A percentile compares a stretch with the other conserved stretches of the same genome.
These are phyloP conservation scores for Litsea cubeba DNA, from an alignment of 164 flowering plant species.

Conservation along the genomic window DNA sequence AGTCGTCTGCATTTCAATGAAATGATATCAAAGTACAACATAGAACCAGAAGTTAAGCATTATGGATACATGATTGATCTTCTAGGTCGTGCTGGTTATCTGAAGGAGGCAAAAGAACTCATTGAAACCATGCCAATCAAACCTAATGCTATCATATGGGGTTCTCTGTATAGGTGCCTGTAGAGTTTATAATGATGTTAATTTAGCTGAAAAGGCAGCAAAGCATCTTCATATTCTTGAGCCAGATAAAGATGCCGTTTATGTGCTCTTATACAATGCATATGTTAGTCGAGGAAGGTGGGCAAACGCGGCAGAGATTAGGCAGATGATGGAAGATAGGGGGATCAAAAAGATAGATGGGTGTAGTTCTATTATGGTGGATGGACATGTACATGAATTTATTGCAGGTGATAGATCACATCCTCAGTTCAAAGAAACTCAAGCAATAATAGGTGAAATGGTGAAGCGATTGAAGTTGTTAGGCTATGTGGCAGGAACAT, in stretches of 20 bases:
- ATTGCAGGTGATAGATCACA: slow-evolving; percentile 31
- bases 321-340: slow-evolving; percentile 15
- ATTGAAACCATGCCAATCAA: slow-evolving; percentile 18
- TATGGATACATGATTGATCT: slow-evolving; percentile 6
- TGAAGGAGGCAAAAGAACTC: slow-evolving; percentile 5
- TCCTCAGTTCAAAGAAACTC: slow-evolving; percentile 17
- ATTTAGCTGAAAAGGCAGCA: slow-evolving; percentile 16
- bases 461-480: slow-evolving; percentile 19
- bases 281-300: slow-evolving; percentile 17
- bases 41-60: slow-evolving; percentile 9
- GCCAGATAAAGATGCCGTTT: slow-evolving; percentile 20
- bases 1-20: slow-evolving; percentile 11
- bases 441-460: slow-evolving; percentile 30
- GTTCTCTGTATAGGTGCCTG: slow-evolving; percentile 18
- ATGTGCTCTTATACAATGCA: slow-evolving; percentile 18
- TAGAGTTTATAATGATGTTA: slow-evolving; percentile 13
- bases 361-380: slow-evolving; percentile 20
- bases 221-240: slow-evolving; percentile 15
- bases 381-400: slow-evolving; percentile 27
- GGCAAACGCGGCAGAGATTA: slow-evolving; percentile 11
- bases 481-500: slow-evolving; percentile 19
- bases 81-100: slow-evolving; percentile 1
- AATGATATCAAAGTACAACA: slow-evolving; percentile 6
- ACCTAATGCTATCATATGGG: slow-evolving; percentile 20
- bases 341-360: slow-evolving; percentile 19